Base-by-base conservation (phyloP, 73 alveolate species). In the Paramecium pentaurelia region DNA sequence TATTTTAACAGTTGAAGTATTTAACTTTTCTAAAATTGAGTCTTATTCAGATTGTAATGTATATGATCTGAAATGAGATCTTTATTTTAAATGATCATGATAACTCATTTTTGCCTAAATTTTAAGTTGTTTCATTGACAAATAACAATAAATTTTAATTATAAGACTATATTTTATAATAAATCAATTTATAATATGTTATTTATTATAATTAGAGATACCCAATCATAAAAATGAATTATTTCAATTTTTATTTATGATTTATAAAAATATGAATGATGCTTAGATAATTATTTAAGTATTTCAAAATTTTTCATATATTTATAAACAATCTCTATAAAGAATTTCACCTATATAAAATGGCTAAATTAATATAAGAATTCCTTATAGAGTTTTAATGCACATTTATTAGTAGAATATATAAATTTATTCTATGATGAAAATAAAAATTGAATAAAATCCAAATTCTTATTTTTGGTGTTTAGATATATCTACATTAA, bases 1-100 rank as follows among this genome's bases (percentile, higher is more conserved):
- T 54, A 54, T 54, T 64, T 64, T 64, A 64, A 64, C 84, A 64
- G 84, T 64, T 64, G 84, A 64, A 12, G 84, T 54, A 54, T 54
- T 54, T 54, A 54, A 54, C 70, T 54, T 54, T 54, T 54, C 70
- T 18, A 54, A 54, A 4, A 54, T 54, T 0, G 70, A 18, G 1
- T 54, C 70, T 8, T 54, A 18, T 16, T 54, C 70, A 3, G 70
- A 54, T 54, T 54, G 8, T 8, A 54, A 54, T 18, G 70, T 54
- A 54, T 18, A 18, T 54, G 70, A 54, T 54, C 70, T 54, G 70
- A 3, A 54, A 54, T 54, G 70, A 54, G 70, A 54, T 54, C 20
- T 54, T 54, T 54, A 54, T 25, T 54, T 54, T 25, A 54, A 18
- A 54, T 54, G 32, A 16, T 54, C 70, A n/a, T 54, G 25, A 22